These are phyloP conservation scores for Penicillium carneum DNA, from an alignment of 2,329 filamentous ascomycete species.

Conservation along the genomic window DNA sequence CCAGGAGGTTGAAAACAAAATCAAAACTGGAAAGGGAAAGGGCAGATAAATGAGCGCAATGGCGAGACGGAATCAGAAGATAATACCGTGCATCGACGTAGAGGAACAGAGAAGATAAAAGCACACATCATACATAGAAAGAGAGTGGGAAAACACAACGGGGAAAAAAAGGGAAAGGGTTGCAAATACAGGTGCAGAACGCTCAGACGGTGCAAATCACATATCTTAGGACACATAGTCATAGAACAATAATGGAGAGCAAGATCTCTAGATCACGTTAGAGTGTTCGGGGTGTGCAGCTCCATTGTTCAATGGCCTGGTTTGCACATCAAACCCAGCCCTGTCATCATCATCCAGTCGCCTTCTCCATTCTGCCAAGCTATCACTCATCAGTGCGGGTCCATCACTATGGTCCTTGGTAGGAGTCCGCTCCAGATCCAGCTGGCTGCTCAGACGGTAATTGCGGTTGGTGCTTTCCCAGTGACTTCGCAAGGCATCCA, in stretches of 20 bases:
- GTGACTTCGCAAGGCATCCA: constrained; percentile 86
- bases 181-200: constrained; percentile 30
- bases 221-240: constrained; percentile 39
- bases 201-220: constrained; percentile 34
- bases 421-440: constrained; percentile 77
- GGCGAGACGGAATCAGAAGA: constrained; percentile 22
- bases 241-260: constrained; percentile 27
- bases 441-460: constrained; percentile 86
- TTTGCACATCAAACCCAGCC: constrained; percentile 39
- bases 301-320: constrained; percentile 35
- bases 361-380: constrained; percentile 80
- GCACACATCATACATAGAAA: constrained; percentile 29
- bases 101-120: constrained; percentile 8
- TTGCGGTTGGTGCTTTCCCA: constrained; percentile 97
- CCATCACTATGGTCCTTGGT: constrained; percentile 54
- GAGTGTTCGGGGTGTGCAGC: constrained; percentile 30
- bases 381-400: constrained; percentile 66
- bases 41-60: constrained; percentile 6
- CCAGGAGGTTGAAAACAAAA: constrained; percentile 8
- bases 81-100: constrained; percentile 24
- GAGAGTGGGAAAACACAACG: constrained; percentile 20
- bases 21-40: constrained; percentile 14
- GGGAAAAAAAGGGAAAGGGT: constrained; percentile 4
- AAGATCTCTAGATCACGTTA: constrained; percentile 47
- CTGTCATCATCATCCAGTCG: constrained; percentile 70